Base-by-base conservation (phyloP, 305 asterid genomes). In the Solanum chacoense region DNA sequence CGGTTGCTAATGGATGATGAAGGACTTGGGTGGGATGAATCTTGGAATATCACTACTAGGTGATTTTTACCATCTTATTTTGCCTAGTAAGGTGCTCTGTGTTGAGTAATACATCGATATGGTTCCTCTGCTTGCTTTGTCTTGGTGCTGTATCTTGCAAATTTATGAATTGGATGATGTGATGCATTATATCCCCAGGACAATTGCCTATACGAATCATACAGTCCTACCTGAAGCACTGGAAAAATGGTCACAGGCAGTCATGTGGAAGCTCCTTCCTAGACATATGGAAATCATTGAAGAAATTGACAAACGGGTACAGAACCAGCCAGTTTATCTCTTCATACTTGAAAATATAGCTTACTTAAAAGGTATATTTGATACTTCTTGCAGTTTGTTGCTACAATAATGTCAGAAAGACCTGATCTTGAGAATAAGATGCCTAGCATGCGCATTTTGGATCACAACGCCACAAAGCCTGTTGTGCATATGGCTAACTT, bases 181-280 rank as follows among this genome's bases (percentile, higher is more conserved):
- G 35, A 81, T 22, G 18, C 86, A 69, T 87, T 89, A 81, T 76
- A 87, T 88, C 85, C 32, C 88, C 96, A 98, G 99, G 95, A 93
- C 99, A 84, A 89, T 98, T 89, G 99, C 99, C 85, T 98, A 98
- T 88, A 98, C 99, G 88, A 98, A 98, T 93, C 99, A 98, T 88
- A 98, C 99, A 11, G 99, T 98, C 90, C 98, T 98, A 89, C 99
- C 99, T 84, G 99, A 98, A 93, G 99, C 99, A 79, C 93, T 98
- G 90, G 99, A 98, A 69, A 98, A 98, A 93, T 98, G 99, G 99
- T 96, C 99, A 75, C 99, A 96, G 90, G 91, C 96, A 85, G 98
- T 98, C 90, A 96, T 98, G 99, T 95, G 99, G 98, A 98, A 98
- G 93, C 99, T 98, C 89, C 99, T 98, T 90, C 99, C 99, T 35